These are phyloP conservation scores for Dalbergia cultrata DNA, from an alignment of 306 rosid genomes.

Conservation along the genomic window DNA sequence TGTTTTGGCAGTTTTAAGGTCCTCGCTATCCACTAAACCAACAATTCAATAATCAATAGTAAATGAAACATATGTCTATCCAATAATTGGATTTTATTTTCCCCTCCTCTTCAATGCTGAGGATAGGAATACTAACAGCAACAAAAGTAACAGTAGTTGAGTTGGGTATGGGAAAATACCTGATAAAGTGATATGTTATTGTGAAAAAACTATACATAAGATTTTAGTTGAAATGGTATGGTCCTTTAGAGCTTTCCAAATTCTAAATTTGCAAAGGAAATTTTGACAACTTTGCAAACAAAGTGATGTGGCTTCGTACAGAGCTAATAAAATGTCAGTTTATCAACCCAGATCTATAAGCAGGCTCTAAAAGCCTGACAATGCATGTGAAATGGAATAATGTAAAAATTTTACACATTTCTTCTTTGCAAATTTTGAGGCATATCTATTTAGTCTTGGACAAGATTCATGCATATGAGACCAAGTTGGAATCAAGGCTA, in stretches of 20 bases:
- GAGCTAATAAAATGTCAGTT: background rate
- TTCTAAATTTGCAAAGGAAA: background rate
- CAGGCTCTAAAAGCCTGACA: background rate
- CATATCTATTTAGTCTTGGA: background rate
- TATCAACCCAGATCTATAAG: background rate
- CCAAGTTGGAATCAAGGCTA: conserved; percentile 3
- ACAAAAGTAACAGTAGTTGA: background rate
- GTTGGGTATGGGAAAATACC: conserved; percentile 1
- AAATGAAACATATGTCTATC: no score
- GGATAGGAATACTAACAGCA: background rate
- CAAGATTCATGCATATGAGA: conserved; percentile 4
- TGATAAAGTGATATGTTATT: background rate
- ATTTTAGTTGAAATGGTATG: background rate
- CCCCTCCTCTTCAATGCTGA: background rate
- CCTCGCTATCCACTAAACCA: background rate
- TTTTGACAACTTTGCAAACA: background rate
- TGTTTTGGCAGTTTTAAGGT: background rate
- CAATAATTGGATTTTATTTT: conserved; percentile 10
- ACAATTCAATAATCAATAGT: background rate
- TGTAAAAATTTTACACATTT: background rate
- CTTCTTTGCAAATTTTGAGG: background rate
- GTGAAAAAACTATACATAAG: background rate
- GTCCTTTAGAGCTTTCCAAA: background rate
- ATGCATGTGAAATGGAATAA: conserved; percentile 2
- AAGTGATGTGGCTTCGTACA: background rate